Base-by-base conservation (phyloP, 1,139 yeast genomes). In the Yamadazyma membranifaciens region DNA sequence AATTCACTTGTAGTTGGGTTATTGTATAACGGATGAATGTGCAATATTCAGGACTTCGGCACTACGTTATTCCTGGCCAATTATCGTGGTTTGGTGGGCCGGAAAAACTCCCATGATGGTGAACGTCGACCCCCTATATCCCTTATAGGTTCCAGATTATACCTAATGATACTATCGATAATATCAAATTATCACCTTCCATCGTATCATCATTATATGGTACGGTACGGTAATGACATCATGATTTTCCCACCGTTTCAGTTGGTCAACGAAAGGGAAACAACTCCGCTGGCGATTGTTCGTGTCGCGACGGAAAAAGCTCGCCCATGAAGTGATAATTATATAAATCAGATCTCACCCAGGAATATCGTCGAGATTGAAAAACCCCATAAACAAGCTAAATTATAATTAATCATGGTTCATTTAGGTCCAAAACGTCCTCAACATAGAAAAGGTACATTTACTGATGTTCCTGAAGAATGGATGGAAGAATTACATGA, bases 401-500 rank as follows among this genome's bases (percentile, higher is more conserved):
- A 6, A 31, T 9, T 16, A 31, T 15, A 15, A 31, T 31, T 16
- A 13, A 31, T 55, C 51, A 85, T 85, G 95, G 94, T 85, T 61
- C 87, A 81, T 63, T 76, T 85, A 59, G 95, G 94, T 59, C 92
- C 94, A 49, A 82, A 84, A 62, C 80, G 78, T 54, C 94, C 94
- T 39, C 91, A 86, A 49, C 81, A 82, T 59, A 83, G 95, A 70
- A 85, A 80, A 64, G 83, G 94, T 41, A 81, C 95, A 31, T 80
- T 83, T 78, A 75, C 83, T 36, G 89, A 83, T 50, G 83, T 85
- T 44, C 86, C 94, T 37, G 76, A 75, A 49, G 78, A 69, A 47
- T 69, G 87, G 60, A 65, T 81, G 55, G 70, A 70, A 25, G 84
- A 81, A 54, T 69, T 87, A 48, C 69, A 73, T 38, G 67, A 68